Base-by-base conservation (phyloP, 495 filamentous ascomycete species). In the Aspergillus ostianus region DNA sequence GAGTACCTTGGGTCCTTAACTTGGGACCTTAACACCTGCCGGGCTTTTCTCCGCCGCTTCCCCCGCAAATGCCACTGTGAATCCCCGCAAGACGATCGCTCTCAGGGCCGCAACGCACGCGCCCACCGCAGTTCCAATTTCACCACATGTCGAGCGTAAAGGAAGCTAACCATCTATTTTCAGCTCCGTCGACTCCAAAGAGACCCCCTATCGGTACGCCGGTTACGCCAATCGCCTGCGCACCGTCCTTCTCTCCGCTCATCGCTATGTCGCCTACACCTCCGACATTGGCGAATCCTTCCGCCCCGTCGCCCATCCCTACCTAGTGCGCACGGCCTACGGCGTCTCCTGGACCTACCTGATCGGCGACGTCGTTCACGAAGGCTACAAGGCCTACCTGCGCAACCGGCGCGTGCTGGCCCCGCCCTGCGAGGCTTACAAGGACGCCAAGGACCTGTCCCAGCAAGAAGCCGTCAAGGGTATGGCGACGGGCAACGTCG, bases 271-370 rank as follows among this genome's bases (percentile, higher is more conserved):
- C 59, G 94, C 94, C 62, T 98, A 98, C 77, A 98, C 94, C 15
- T 93, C 90, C 32, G 94, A 98, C 71, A 91, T 98, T 47, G 94
- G 94, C 70, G 94, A 98, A 73, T 95, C 90, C 9, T 98, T 98
- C 76, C 88, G 94, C 6, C 94, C 94, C 4, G 82, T 98, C 56
- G 92, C 93, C 5, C 91, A 97, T 71, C 93, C 91, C 0, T 85
- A 75, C 64, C 77, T 93, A 5, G 89, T 98, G 4, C 82, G 86
- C 47, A 77, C 85, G 54, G 94, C 94, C 8, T 98, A 98, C 72
- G 93, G 84, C 56, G 79, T 98, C 57, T 95, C 90, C 20, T 98
- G 94, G 94, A 80, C 86, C 19, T 98, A 98, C 69, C 80, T 98
- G 48, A 73, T 90, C 53, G 93, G 94, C 61, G 94, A 98, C 66